Evolutionary conservation across 192 early-diverging fungal genomes (phyloP).

Genomic region (Backusella tuberculispora): DNA sequence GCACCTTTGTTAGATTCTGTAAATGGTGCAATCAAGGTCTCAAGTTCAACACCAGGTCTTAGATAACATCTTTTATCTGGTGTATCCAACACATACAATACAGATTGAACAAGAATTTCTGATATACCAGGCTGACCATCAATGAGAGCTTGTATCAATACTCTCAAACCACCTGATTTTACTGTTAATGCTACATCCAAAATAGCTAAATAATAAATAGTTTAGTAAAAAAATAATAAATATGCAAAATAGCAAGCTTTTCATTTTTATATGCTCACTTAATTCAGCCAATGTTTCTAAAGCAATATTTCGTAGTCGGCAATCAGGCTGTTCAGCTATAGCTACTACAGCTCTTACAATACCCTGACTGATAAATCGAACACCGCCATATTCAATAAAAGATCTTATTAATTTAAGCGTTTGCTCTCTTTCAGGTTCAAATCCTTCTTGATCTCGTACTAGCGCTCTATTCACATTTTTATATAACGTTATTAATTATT

Average conservation of each 20-base stretch:
- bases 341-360: slow-evolving; percentile 76
- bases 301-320: slow-evolving; percentile 71
- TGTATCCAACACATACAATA: slow-evolving; percentile 75
- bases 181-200: slow-evolving; percentile 52
- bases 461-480: slow-evolving; percentile 40
- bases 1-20: slow-evolving; percentile 73
- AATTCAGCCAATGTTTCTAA: slow-evolving; percentile 82
- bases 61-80: slow-evolving; percentile 66
- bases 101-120: slow-evolving; percentile 61
- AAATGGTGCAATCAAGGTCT: slow-evolving; percentile 80
- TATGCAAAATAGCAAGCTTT: background rate
- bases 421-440: slow-evolving; percentile 80
- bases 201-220: slow-evolving; percentile 32
- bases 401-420: slow-evolving; percentile 72
- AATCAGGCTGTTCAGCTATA: slow-evolving; percentile 79
- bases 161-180: slow-evolving; percentile 67
- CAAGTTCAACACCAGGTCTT: slow-evolving; percentile 77
- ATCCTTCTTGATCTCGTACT: slow-evolving; percentile 58
- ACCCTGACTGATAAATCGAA: slow-evolving; percentile 58
- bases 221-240: background rate
- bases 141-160: slow-evolving; percentile 65
- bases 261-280: slow-evolving; percentile 47
- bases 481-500: background rate
- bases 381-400: slow-evolving; percentile 70
- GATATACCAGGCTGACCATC: slow-evolving; percentile 66